Evolutionary conservation across 768 basidiomycete species (phyloP).

Genomic region (Saitozyma sp.): DNA sequence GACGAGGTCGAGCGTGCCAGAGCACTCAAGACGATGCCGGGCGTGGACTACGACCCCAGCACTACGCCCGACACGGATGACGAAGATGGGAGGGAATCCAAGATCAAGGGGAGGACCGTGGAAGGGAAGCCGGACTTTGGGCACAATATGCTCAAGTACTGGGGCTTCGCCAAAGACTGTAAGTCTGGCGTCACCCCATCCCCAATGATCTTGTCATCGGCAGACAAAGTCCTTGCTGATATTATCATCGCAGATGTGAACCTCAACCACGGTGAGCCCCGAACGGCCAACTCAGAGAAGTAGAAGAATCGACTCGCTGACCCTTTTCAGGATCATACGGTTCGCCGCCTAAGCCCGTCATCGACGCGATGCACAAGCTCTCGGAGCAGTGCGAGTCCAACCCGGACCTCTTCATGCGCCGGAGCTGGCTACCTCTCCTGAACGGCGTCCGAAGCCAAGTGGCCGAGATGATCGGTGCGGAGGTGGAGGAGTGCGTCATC

Average conservation of each 20-base stretch:
- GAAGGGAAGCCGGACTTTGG: constrained; percentile 49
- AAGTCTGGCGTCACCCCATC: neutral
- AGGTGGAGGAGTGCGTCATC: constrained; percentile 51
- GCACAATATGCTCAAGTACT: constrained; percentile 48
- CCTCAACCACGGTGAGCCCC: constrained; percentile 46
- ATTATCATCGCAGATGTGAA: constrained; percentile 44
- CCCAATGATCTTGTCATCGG: neutral
- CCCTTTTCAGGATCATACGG: constrained; percentile 44
- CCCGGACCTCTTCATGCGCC: constrained; percentile 52
- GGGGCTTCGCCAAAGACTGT: constrained; percentile 43
- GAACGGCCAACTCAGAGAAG: constrained; percentile 18
- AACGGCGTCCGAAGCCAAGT: constrained; percentile 38
- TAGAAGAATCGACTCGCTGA: constrained; percentile 8
- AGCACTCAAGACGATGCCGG: constrained; percentile 8
- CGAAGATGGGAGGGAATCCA: constrained; percentile 8
- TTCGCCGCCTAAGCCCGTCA: constrained; percentile 47
- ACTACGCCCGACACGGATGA: constrained; percentile 7
- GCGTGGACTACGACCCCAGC: constrained; percentile 1
- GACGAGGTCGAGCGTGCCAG: constrained; percentile 60
- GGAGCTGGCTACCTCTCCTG: constrained; percentile 40
- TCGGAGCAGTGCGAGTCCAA: constrained; percentile 44
- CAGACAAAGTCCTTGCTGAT: neutral
- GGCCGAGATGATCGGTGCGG: constrained; percentile 48
- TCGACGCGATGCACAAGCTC: constrained; percentile 41
- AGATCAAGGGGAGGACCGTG: constrained; percentile 19